Percentiles rank a stretch among this genome's conserved stretches.
Evolutionary conservation across 2,329 filamentous ascomycete species (phyloP).

Genomic region (Paracorniculantispora psalliotae): DNA sequence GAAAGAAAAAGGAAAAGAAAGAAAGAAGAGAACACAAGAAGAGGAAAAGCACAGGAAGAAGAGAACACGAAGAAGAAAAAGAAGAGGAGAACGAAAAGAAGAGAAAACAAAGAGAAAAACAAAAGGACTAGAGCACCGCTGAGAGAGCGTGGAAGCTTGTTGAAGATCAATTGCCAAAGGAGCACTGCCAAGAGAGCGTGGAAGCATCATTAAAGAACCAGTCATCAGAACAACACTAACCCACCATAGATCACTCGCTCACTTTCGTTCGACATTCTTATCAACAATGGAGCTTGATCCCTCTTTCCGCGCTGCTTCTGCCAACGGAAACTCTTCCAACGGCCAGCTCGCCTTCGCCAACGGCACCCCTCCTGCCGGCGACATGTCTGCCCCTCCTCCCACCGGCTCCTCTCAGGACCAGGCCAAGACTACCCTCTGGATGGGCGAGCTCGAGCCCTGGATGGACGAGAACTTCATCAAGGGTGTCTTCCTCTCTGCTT

Average conservation of each 20-base stretch:
- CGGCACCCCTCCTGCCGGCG: conserved; percentile 35
- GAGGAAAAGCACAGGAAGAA: too few species aligned
- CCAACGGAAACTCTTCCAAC: conserved; percentile 28
- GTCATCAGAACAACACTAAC: too few species aligned
- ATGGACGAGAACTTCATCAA: conserved; percentile 99
- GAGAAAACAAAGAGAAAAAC: too few species aligned
- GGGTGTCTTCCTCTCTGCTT: conserved; percentile 80
- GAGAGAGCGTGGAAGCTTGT: too few species aligned
- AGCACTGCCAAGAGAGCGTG: too few species aligned
- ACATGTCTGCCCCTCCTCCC: conserved; percentile 32
- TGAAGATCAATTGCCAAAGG: too few species aligned
- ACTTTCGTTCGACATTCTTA: conserved; percentile 15
- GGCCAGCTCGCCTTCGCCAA: conserved; percentile 34
- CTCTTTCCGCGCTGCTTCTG: conserved; percentile 25
- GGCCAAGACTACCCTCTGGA: conserved; percentile 61
- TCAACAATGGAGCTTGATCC: conserved; percentile 30
- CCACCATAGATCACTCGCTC: background rate
- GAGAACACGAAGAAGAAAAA: too few species aligned
- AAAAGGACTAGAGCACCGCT: too few species aligned
- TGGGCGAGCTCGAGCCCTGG: conserved; percentile 98
- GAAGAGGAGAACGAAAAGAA: too few species aligned
- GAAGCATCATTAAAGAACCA: too few species aligned
- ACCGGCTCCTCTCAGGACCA: conserved; percentile 37
- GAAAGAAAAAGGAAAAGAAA: too few species aligned
- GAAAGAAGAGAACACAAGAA: too few species aligned